These are phyloP conservation scores for Phytophthora sp. DNA, from an alignment of 352 stramenopile genomes.

Conservation along the genomic window DNA sequence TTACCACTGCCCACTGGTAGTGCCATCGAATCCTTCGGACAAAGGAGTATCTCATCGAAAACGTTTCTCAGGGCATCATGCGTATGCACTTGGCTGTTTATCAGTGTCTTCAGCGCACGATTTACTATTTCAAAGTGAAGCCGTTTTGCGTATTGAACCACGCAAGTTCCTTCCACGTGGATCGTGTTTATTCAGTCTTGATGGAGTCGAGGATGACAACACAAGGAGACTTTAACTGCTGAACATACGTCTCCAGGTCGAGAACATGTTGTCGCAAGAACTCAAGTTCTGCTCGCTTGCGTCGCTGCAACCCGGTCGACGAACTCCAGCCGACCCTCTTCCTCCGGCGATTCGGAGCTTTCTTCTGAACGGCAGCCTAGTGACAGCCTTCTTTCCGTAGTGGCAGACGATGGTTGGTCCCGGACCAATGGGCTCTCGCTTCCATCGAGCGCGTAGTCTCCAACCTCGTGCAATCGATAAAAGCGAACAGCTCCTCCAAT, in stretches of 20 bases:
- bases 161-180: slow-evolving; percentile 16
- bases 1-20: too few species aligned
- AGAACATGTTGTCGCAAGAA: slow-evolving; percentile 12
- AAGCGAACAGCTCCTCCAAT: slow-evolving; percentile 13
- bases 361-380: too few species aligned
- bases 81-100: slow-evolving; percentile 25
- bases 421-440: neutral
- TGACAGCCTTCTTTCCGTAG: too few species aligned
- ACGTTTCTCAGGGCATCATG: slow-evolving; percentile 6
- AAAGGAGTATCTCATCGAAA: slow-evolving; percentile 4
- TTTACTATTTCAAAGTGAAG: slow-evolving; percentile 28
- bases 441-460: too few species aligned
- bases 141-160: slow-evolving; percentile 12
- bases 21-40: too few species aligned
- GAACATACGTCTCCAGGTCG: slow-evolving; percentile 18
- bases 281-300: slow-evolving; percentile 15
- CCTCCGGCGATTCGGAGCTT: slow-evolving; percentile 3
- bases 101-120: slow-evolving; percentile 23
- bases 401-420: too few species aligned
- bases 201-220: neutral
- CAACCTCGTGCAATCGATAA: slow-evolving; percentile 4
- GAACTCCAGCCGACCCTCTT: slow-evolving; percentile 7
- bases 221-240: slow-evolving; percentile 9
- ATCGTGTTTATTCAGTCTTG: neutral
- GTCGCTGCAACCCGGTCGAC: slow-evolving; percentile 14